Evolutionary conservation across 805 yeast species (phyloP), one percentile per base, ranked within the genome.

Genomic region (Limtongozyma cylindracea): DNA sequence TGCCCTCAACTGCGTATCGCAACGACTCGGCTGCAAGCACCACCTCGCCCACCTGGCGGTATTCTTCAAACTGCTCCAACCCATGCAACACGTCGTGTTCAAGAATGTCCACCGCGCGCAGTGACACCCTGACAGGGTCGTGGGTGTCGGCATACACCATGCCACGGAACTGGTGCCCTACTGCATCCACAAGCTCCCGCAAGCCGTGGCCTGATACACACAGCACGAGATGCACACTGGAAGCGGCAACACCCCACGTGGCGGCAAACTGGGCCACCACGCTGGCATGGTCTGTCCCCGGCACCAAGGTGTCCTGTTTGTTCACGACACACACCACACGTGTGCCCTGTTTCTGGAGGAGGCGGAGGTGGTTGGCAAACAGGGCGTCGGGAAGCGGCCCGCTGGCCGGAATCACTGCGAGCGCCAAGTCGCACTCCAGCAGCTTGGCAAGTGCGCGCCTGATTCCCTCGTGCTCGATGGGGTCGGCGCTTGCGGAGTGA

Each of bases 281-380:
- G 32, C 88, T 78, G 45, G 70, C 66, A 36, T 77, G 56, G 45
- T 88, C 95, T 21, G 88, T 96, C 13, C 95, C 91, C 22, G 98
- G 98, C 39, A 98, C 98, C 47, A 88, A 61, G 53, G 88, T 88
- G 49, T 88, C 98, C 53, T 95, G 95, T 47, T 88, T 88, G 29
- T 96, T 84, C 20, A 88, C 95, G 39, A 88, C 88, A 39, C 88
- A 55, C 28, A 77, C 57, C 53, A 88, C 98, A 55, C 88, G 78
- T 3, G 48, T 35, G 5, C 42, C 31, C 20, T 35, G 34, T 6
- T 32, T 26, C 16, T 40, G 37, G 10, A 56, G 28, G 1, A 30
- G 18, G 2, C 33, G 27, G 4, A 66, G 32, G 26, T 61, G 62
- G 0, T 6, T 13, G 6, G 15, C 6, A 5, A 13, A 6, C 15